These are phyloP conservation scores for Pseudogymnoascus sp. DNA, from an alignment of 2,329 filamentous ascomycete species.

Conservation along the genomic window DNA sequence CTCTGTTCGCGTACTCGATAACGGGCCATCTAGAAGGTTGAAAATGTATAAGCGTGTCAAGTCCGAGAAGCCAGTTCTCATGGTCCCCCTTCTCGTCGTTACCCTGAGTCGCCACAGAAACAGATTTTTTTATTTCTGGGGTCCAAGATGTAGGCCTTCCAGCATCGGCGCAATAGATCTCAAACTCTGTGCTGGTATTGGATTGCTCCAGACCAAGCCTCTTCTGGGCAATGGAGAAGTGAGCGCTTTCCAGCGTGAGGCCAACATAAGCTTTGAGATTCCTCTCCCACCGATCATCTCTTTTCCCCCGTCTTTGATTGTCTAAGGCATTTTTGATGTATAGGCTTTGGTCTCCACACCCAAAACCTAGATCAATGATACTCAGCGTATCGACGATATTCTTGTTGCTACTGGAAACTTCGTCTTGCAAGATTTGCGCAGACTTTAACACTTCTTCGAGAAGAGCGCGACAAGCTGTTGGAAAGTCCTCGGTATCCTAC, in stretches of 20 bases:
- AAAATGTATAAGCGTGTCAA: slow-evolving; percentile 14
- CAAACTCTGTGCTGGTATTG: slow-evolving; percentile 7
- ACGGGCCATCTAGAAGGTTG: slow-evolving; percentile 11
- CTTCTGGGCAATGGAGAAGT: slow-evolving; percentile 11
- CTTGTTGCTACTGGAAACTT: background rate
- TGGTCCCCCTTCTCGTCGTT: background rate
- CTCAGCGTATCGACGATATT: background rate
- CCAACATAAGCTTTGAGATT: slow-evolving; percentile 13
- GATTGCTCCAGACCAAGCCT: slow-evolving; percentile 1
- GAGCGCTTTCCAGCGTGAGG: slow-evolving; percentile 10
- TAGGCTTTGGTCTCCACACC: slow-evolving; percentile 14
- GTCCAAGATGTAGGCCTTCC: slow-evolving; percentile 12
- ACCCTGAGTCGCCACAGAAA: background rate
- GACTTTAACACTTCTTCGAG: slow-evolving; percentile 13
- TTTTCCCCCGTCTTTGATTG: background rate
- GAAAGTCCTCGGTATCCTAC: slow-evolving; percentile 12
- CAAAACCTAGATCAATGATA: slow-evolving; percentile 14
- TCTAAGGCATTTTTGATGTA: slow-evolving; percentile 10
- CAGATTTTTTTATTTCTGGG: slow-evolving; percentile 9
- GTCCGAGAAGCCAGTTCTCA: slow-evolving; percentile 13
- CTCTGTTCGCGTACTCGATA: slow-evolving; percentile 10
- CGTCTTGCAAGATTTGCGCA: slow-evolving; percentile 10
- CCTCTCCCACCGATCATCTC: background rate
- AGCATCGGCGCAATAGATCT: slow-evolving; percentile 14
- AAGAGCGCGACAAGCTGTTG: slow-evolving; percentile 13